Percentiles rank a stretch among this genome's conserved stretches.
Conservation (phyloP, 1,139 yeast genomes). For the Blastobotrys aristatus region DNA sequence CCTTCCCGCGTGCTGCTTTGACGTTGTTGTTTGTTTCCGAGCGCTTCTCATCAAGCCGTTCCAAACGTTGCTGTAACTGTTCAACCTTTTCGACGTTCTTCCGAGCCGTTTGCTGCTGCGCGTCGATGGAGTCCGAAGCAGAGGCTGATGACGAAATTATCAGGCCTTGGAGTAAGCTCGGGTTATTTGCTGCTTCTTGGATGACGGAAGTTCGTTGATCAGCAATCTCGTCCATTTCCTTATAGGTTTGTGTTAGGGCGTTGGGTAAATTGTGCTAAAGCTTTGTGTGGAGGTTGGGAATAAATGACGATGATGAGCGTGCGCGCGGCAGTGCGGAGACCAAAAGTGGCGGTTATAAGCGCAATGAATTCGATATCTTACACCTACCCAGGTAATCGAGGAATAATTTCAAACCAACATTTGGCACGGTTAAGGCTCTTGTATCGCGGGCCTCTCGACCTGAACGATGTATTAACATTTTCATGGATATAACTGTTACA, state of each 20-base stretch:
- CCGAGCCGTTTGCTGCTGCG: slow-evolving; percentile 17
- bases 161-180: slow-evolving; percentile 18
- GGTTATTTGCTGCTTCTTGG: slow-evolving; percentile 16
- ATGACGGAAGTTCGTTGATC: slow-evolving; percentile 17
- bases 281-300: no score
- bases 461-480: no score
- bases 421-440: no score
- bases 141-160: not conserved
- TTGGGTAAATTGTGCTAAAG: not conserved
- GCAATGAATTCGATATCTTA: no score
- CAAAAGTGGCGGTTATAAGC: no score
- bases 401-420: no score
- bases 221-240: slow-evolving; percentile 6
- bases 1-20: slow-evolving; percentile 19
- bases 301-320: no score
- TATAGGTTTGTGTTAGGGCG: not conserved
- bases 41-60: slow-evolving; percentile 26
- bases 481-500: no score
- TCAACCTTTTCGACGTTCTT: slow-evolving; percentile 22
- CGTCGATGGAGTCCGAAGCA: not conserved
- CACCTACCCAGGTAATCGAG: no score
- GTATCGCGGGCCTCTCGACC: no score
- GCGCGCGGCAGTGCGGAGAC: no score
- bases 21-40: slow-evolving; percentile 14
- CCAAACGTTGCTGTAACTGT: slow-evolving; percentile 18